phyloP scores from a whole-genome alignment of 225 moss, liverwort and hornwort genomes.

The Marchantia paleacea region DNA sequence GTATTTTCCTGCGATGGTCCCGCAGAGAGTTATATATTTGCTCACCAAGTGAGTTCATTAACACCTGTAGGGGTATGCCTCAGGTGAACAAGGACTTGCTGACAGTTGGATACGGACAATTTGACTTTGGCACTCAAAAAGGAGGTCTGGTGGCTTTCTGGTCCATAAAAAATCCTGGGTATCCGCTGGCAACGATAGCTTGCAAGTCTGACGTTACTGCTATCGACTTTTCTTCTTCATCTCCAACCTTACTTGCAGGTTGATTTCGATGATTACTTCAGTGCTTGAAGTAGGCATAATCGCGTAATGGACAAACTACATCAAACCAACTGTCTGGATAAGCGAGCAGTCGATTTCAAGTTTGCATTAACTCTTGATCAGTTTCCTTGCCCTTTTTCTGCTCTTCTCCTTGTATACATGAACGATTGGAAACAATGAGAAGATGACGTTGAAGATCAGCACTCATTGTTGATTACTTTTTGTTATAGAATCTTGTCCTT shows the following conservation, averaged over 20 bases:
- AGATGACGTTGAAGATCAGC: neutral
- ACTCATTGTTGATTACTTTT: neutral
- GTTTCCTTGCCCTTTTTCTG: neutral
- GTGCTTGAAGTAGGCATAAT: neutral
- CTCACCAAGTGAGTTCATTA: neutral
- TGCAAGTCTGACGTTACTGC: conserved; percentile 75
- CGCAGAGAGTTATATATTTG: neutral
- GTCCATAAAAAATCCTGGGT: conserved; percentile 90
- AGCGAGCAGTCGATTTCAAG: neutral
- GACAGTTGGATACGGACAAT: conserved; percentile 89
- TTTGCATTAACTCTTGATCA: neutral
- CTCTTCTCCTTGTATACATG: neutral
- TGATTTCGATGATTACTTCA: neutral
- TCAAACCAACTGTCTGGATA: neutral
- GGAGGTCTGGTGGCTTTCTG: conserved; percentile 90
- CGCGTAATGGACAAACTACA: neutral
- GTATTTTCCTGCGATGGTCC: too few relatives aligned
- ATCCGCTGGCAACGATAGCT: conserved; percentile 66
- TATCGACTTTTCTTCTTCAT: conserved; percentile 76
- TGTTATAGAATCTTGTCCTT: neutral
- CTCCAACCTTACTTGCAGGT: conserved; percentile 96
- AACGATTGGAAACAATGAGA: neutral
- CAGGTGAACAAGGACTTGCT: conserved; percentile 81
- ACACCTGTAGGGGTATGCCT: neutral
- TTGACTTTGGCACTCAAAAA: conserved; percentile 72